Base-by-base conservation (phyloP, 345 rosid genomes). In the Toxicodendron radicans region DNA sequence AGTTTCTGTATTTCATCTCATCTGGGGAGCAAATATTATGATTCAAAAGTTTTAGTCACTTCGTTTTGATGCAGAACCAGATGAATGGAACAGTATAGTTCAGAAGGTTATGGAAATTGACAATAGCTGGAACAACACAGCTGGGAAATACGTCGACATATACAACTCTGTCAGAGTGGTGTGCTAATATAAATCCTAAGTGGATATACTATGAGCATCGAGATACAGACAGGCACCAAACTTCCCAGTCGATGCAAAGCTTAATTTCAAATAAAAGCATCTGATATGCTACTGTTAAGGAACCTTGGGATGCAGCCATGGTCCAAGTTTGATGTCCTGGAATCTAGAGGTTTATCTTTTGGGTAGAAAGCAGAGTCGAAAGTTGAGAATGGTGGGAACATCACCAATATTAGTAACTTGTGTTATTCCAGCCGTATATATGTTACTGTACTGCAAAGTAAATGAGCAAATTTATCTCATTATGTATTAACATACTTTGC, bases 81-180 rank as follows among this genome's bases (percentile, higher is more conserved):
- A 71, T 1, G 79, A 83, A 70, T 85, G 91, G 91, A 75, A 64
- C 21, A 45, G 63, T 74, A 75, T 80, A 18, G 85, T 82, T 32
- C 56, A 21, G 75, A 82, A 79, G 81, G 74, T 77, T 7, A 75
- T 82, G 71, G 77, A 80, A 73, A 80, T 80, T 0, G 91, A 87
- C 78, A 82, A 85, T 64, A 79, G 89, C 78, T 87, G 91, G 89
- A 82, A 82, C 76, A 85, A 76, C 64, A 71, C 86, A 1, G 87
- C 89, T 2, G 81, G 85, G 30, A 83, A 85, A 58, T 87, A 87
- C 70, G 68, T 87, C 18, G 80, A 83, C 41, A 61, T 79, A 11
- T 85, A 87, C 77, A 73, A 80, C 68, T 83, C 87, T 1, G 78
- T 83, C 32, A 63, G 85, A 68, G 81, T 63, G 41, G 68, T 57